phyloP scores from a whole-genome alignment of 192 early-diverging fungal species.

The Podila minutissima region DNA sequence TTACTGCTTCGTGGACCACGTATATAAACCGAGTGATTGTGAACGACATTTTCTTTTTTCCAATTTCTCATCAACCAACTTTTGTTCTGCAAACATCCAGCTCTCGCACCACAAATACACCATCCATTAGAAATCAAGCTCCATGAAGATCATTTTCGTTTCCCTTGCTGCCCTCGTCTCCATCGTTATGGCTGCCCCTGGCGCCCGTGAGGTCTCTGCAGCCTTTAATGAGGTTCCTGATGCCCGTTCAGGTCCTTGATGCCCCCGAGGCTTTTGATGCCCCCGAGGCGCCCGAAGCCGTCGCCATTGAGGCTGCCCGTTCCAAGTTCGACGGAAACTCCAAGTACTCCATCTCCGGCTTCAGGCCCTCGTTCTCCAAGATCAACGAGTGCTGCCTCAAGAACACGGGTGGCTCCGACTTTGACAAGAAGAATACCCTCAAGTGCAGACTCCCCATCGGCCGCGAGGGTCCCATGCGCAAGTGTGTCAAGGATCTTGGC shows the following conservation, averaged over 20 bases:
- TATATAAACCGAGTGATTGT: too few species aligned
- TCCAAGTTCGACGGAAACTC: constrained; percentile 25
- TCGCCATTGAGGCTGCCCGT: neutral
- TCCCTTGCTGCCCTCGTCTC: neutral
- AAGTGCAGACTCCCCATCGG: constrained; percentile 16
- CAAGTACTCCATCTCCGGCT: constrained; percentile 12
- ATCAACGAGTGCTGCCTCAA: constrained; percentile 32
- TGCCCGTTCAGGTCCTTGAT: neutral
- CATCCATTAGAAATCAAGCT: neutral
- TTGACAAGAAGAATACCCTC: neutral
- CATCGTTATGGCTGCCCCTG: neutral
- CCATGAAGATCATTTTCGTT: constrained; percentile 2
- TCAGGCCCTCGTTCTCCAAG: constrained; percentile 16
- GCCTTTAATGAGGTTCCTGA: neutral
- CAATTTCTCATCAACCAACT: neutral
- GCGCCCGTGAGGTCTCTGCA: neutral
- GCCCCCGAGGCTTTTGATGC: neutral
- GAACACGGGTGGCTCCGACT: constrained; percentile 25
- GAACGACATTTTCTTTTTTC: neutral
- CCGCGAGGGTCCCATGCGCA: constrained; percentile 19
- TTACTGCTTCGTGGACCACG: too few species aligned
- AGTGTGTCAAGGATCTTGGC: constrained; percentile 30
- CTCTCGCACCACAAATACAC: neutral
- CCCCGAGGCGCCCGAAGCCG: neutral
- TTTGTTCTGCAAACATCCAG: neutral